phyloP scores from a whole-genome alignment of 2,329 filamentous ascomycete genomes.

The Lecanicillium sp. region DNA sequence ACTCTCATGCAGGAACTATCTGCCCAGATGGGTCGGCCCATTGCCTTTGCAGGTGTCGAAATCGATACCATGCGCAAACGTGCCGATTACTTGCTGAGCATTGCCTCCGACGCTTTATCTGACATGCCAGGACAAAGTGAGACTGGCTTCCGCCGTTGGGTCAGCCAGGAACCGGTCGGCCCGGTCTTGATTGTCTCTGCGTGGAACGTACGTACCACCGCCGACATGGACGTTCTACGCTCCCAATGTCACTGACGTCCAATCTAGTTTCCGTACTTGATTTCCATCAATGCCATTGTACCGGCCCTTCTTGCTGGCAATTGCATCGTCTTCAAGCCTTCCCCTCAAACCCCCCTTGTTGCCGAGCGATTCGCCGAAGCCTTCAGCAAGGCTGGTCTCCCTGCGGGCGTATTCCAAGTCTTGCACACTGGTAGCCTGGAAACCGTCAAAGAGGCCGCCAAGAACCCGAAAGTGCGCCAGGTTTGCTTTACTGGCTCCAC shows the following conservation, averaged over 20 bases:
- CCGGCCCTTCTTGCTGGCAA: slow-evolving; percentile 88
- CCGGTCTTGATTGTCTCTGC: slow-evolving; percentile 86
- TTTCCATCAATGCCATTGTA: slow-evolving; percentile 84
- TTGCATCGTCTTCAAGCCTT: slow-evolving; percentile 87
- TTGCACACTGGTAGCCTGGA: slow-evolving; percentile 79
- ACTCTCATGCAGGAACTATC: slow-evolving; percentile 78
- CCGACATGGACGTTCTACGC: not conserved
- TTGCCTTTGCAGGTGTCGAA: slow-evolving; percentile 77
- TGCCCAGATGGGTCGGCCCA: slow-evolving; percentile 91
- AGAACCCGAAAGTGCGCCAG: slow-evolving; percentile 66
- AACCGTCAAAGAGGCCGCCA: slow-evolving; percentile 70
- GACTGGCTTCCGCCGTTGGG: slow-evolving; percentile 81
- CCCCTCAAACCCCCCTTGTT: slow-evolving; percentile 87
- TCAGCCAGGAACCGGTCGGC: slow-evolving; percentile 80
- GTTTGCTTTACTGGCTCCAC: slow-evolving; percentile 94
- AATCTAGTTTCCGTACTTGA: slow-evolving; percentile 81
- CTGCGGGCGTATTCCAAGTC: slow-evolving; percentile 77
- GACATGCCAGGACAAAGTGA: slow-evolving; percentile 78
- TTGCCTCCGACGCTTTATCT: slow-evolving; percentile 68
- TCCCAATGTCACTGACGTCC: no score
- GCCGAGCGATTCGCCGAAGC: slow-evolving; percentile 73
- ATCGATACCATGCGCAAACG: slow-evolving; percentile 78
- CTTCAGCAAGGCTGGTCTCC: slow-evolving; percentile 74
- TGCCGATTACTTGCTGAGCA: slow-evolving; percentile 76
- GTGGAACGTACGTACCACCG: slow-evolving; percentile 88